Conservation (phyloP, 768 basidiomycete species). For the Solioccasus polychromus region DNA sequence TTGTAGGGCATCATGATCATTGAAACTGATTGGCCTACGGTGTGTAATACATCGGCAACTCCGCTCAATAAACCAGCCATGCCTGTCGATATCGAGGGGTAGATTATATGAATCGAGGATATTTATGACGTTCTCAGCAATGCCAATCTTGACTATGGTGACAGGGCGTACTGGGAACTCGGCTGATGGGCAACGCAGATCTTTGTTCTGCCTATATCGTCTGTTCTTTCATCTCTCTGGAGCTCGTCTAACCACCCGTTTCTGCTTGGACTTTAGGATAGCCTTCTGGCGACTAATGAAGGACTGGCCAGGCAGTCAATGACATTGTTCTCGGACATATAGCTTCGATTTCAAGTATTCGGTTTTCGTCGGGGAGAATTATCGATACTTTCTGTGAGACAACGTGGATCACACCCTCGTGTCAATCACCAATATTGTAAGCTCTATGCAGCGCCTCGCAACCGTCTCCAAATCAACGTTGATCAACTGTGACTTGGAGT, state of each 20-base stretch:
- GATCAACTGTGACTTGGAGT: background rate
- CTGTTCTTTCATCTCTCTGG: background rate
- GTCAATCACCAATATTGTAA: no score
- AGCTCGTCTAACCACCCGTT: background rate
- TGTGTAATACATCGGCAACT: background rate
- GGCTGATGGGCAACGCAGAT: constrained; percentile 3
- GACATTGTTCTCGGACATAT: constrained; percentile 1
- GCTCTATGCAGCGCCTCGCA: constrained; percentile 5
- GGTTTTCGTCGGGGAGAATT: no score
- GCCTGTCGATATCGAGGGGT: constrained; percentile 1
- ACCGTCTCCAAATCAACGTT: background rate
- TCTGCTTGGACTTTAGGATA: constrained; percentile 1
- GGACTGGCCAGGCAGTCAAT: constrained; percentile 11
- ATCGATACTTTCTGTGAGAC: no score
- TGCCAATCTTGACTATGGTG: background rate
- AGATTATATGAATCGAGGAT: constrained; percentile 5
- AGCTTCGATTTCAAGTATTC: no score
- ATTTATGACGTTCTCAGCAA: background rate
- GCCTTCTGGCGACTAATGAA: constrained; percentile 1
- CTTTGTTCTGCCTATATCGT: constrained; percentile 9
- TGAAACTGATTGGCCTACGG: constrained; percentile 12
- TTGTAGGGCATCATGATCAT: constrained; percentile 9
- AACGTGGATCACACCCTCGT: no score
- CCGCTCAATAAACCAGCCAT: constrained; percentile 12
- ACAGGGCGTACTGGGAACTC: constrained; percentile 13